Percentiles rank a stretch among this genome's conserved stretches.
Evolutionary conservation across 169 alveolate species (phyloP).

Genomic region (Plasmodium gonderi): DNA sequence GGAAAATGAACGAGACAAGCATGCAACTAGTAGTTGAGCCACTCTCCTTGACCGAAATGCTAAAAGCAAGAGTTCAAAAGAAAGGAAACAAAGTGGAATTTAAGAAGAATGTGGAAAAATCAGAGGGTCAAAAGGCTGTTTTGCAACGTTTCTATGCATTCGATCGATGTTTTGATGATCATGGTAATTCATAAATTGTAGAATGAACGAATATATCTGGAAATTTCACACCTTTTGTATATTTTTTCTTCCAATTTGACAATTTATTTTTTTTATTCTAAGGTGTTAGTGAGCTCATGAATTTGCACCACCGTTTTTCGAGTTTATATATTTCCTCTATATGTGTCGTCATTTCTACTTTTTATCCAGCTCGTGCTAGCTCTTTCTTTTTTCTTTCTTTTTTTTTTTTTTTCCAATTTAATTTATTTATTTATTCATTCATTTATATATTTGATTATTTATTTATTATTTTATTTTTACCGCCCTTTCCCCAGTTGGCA

Average conservation of each 20-base stretch:
- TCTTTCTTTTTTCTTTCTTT: not conserved
- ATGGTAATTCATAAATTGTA: constrained; percentile 64
- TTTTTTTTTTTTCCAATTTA: not conserved
- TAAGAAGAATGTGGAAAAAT: constrained; percentile 76
- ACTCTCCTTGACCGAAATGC: constrained; percentile 80
- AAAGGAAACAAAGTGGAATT: constrained; percentile 72
- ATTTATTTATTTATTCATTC: not conserved
- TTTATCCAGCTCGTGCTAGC: not conserved
- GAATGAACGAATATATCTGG: not conserved
- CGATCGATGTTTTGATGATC: constrained; percentile 85
- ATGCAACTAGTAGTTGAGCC: constrained; percentile 84
- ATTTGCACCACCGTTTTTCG: not conserved
- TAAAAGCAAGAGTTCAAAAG: constrained; percentile 75
- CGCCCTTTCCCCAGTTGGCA: constrained; percentile 70
- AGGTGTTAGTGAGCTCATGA: not conserved
- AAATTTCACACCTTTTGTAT: not conserved
- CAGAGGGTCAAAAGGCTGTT: constrained; percentile 84
- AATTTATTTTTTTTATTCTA: not conserved
- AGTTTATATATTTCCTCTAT: not conserved
- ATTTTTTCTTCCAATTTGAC: not conserved
- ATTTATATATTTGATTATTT: not conserved
- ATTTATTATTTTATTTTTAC: not conserved
- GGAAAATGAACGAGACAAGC: constrained; percentile 79
- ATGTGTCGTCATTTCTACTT: not conserved
- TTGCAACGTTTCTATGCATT: constrained; percentile 81